These are phyloP conservation scores for Suillus alpinus DNA, from an alignment of 768 basidiomycete genomes.

Conservation along the genomic window DNA sequence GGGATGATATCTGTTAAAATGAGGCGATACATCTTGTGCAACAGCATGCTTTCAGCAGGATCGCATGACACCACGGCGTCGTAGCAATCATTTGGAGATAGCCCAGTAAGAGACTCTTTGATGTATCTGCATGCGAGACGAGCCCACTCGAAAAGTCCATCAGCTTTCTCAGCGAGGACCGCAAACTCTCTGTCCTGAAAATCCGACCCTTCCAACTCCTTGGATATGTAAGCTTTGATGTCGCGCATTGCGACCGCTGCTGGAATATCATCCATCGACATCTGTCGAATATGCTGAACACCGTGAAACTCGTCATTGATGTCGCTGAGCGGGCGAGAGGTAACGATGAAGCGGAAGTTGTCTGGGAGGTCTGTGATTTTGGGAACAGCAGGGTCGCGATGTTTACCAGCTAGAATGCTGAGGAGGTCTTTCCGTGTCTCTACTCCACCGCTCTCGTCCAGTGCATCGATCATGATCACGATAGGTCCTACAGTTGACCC, in stretches of 20 bases:
- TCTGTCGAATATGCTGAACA: neutral
- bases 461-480: constrained; percentile 22
- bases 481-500: constrained; percentile 5
- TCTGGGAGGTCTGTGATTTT: neutral
- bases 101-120: neutral
- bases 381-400: too few relatives aligned
- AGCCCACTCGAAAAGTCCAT: neutral
- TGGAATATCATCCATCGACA: neutral
- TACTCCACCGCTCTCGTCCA: constrained; percentile 14
- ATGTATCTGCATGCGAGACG: constrained; percentile 2
- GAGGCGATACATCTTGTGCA: neutral
- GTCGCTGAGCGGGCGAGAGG: neutral
- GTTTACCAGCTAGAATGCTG: neutral
- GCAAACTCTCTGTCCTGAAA: neutral
- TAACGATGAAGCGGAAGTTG: constrained; percentile 9
- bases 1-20: neutral
- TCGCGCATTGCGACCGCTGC: neutral
- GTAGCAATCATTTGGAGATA: neutral
- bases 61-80: neutral
- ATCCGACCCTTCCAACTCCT: neutral
- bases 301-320: neutral
- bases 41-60: too few relatives aligned
- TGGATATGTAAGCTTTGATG: neutral
- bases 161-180: neutral
- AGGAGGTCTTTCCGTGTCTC: neutral